A percentile compares a stretch with the other conserved stretches of the same genome.
phyloP scores from a whole-genome alignment of 805 yeast genomes.

The Starmerella apis region DNA sequence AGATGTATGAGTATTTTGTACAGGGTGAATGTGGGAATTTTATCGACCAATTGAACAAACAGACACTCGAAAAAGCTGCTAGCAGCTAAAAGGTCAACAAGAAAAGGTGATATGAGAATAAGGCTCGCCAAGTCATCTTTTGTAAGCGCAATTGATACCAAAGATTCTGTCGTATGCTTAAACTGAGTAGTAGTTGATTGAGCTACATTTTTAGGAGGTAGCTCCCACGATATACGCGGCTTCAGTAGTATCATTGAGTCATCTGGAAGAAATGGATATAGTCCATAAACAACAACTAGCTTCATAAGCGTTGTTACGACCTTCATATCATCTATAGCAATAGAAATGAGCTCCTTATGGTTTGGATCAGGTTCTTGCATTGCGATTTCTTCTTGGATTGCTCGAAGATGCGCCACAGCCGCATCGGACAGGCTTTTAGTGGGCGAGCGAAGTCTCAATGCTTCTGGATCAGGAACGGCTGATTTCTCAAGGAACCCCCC shows the following conservation, averaged over 20 bases:
- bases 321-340: conserved; percentile 79
- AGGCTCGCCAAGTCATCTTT: conserved; percentile 33
- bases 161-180: neutral
- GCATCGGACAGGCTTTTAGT: neutral
- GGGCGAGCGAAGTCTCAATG: conserved; percentile 8
- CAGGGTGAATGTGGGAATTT: conserved; percentile 53
- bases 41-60: neutral
- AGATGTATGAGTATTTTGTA: conserved; percentile 51
- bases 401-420: conserved; percentile 5
- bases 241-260: neutral
- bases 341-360: conserved; percentile 32
- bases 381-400: conserved; percentile 4
- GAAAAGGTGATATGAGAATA: conserved; percentile 18
- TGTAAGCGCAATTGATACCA: conserved; percentile 7
- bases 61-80: conserved; percentile 1
- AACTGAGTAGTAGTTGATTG: neutral
- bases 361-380: neutral
- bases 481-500: neutral
- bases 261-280: conserved; percentile 46
- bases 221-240: conserved; percentile 11
- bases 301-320: conserved; percentile 55
- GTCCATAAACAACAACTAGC: conserved; percentile 56
- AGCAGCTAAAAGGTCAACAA: conserved; percentile 18
- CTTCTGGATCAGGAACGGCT: neutral
- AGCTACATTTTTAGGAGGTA: conserved; percentile 2